Percentiles rank a stretch among this genome's conserved stretches.
Conservation (phyloP, 345 rosid species). For the Euclidium syriacum region DNA sequence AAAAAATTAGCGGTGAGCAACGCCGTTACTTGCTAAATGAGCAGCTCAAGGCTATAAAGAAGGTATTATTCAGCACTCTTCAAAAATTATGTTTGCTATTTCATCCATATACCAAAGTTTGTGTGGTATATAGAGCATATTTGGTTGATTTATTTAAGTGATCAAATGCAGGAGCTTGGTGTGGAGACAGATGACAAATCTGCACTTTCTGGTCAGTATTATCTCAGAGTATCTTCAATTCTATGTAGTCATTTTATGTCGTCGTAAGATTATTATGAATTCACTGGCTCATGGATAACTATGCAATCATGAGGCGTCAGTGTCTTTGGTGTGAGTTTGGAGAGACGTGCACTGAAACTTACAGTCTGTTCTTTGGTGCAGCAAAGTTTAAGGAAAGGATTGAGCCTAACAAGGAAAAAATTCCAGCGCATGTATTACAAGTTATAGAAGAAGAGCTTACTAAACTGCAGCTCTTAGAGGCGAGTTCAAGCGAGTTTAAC, state of each 20-base stretch:
- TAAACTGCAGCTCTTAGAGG: constrained; percentile 94
- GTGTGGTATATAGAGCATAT: constrained; percentile 11
- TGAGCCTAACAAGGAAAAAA: constrained; percentile 78
- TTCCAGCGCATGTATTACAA: constrained; percentile 86
- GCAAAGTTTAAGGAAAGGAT: constrained; percentile 93
- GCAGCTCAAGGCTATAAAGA: constrained; percentile 98
- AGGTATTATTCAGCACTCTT: constrained; percentile 44
- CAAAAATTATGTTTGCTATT: background rate
- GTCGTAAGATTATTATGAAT: background rate
- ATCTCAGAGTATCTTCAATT: constrained; percentile 2
- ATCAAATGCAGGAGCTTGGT: constrained; percentile 77
- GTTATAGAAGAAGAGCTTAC: constrained; percentile 98
- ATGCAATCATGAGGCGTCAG: background rate
- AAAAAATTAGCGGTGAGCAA: constrained; percentile 97
- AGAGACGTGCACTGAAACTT: background rate
- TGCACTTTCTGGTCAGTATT: constrained; percentile 79
- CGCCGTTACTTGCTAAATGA: constrained; percentile 95
- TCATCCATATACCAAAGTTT: background rate
- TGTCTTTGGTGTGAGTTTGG: background rate
- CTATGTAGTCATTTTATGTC: constrained; percentile 4
- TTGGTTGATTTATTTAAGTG: constrained; percentile 13
- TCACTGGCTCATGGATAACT: background rate
- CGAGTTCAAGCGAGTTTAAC: constrained; percentile 99
- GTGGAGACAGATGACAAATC: constrained; percentile 98
- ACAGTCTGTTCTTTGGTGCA: constrained; percentile 34